Evolutionary conservation across 1,284 basidiomycete genomes (phyloP), one percentile per base, ranked within the genome.

Genomic region (Inonotus hispidus): DNA sequence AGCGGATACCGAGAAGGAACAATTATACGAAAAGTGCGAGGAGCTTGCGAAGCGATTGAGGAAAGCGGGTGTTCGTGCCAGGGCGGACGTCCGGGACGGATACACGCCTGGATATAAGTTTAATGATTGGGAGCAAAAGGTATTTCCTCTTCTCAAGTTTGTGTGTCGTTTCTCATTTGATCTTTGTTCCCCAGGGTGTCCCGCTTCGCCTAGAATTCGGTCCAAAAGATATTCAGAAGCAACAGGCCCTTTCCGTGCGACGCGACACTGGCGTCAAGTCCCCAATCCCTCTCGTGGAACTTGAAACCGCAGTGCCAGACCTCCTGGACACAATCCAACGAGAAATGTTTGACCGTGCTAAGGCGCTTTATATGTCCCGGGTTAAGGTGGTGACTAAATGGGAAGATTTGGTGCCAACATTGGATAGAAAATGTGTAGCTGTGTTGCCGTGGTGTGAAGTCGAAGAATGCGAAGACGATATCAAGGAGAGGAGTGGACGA

Each of bases 91-190:
- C 66, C 80, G 96, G 59, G 96, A 98, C 19, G 93, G 92, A 27
- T 97, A 99, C 77, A 98, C 94, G 53, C 96, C 96, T 14, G 96
- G 96, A 49, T 99, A 90, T 81, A 99, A 99, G 79, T 99, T 98
- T 79, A 98, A 98, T 74, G 93, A 98, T 72, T 98, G 96, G 95
- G 97, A 99, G 79, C 89, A 97, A 77, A 93, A 95, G 83, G 92
- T 88, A 64, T 65, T 65, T 65, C 55, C 64, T 16, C 58, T 16
- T 46, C 53, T 23, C 53, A 43, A 8, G 60, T 27, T 19, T 11
- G 19, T 0, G 16, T 60, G 43, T 16, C 29, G 47, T 55, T 50
- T n/a, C 41, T 41, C 27, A 37, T 63, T 14, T 59, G 60, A 55
- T 43, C 54, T 37, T 52, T n/a, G 52, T 47, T 62, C 25, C 53